Evolutionary conservation across 768 basidiomycete genomes (phyloP).

Genomic region (Paxillus rubicundulus): DNA sequence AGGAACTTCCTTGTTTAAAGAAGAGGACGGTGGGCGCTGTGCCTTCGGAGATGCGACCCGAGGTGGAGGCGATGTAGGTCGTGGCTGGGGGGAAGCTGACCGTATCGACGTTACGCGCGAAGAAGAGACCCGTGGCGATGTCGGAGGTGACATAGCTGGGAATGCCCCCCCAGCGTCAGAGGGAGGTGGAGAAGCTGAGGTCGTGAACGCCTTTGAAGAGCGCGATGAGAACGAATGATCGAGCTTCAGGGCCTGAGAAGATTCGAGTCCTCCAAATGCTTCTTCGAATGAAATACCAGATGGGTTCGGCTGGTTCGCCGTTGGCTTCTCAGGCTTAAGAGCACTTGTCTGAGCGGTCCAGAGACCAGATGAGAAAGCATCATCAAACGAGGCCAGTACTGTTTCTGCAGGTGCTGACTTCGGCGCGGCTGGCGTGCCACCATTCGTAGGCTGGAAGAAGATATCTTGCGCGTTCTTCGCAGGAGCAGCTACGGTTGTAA

Average conservation of each 20-base stretch:
- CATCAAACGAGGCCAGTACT: conserved; percentile 42
- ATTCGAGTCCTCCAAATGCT: conserved; percentile 48
- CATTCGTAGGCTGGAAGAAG: conserved; percentile 15
- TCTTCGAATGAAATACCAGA: conserved; percentile 48
- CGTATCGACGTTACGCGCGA: conserved; percentile 31
- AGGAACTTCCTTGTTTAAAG: conserved; percentile 47
- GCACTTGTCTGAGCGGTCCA: conserved; percentile 3
- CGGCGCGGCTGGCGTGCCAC: conserved; percentile 3
- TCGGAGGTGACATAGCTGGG: conserved; percentile 39
- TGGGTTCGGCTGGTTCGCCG: conserved; percentile 4
- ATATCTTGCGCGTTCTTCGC: conserved; percentile 11
- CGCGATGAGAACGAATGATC: conserved; percentile 38
- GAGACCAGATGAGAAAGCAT: conserved; percentile 40
- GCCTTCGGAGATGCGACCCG: conserved; percentile 54
- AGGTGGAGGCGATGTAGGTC: conserved; percentile 46
- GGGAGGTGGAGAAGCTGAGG: conserved; percentile 17
- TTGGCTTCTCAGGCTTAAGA: conserved; percentile 17
- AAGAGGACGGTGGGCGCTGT: conserved; percentile 55
- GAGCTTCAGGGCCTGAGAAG: conserved; percentile 39
- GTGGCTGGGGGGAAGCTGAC: conserved; percentile 42
- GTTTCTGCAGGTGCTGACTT: conserved; percentile 17
- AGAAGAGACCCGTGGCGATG: conserved; percentile 37
- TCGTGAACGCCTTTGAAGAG: conserved; percentile 31
- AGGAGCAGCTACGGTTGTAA: conserved; percentile 3
- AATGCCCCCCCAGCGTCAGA: conserved; percentile 30